A percentile compares a stretch with the other conserved stretches of the same genome.
Evolutionary conservation across 2,329 filamentous ascomycete species (phyloP).

Genomic region (Torrubiella hemipterigena): DNA sequence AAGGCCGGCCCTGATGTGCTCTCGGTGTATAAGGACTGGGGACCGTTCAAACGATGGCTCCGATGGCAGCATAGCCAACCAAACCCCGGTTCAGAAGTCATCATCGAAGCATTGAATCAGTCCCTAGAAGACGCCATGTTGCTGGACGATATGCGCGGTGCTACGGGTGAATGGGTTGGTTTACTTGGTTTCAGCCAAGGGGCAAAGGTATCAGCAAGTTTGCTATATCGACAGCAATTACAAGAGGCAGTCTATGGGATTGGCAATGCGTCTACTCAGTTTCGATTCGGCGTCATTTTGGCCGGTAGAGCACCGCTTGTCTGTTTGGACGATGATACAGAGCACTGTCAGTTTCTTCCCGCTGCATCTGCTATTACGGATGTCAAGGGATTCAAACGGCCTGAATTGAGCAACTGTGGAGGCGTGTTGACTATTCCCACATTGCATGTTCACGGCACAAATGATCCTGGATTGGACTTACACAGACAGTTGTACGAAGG

Average conservation of each 20-base stretch:
- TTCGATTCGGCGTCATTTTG: constrained; percentile 23
- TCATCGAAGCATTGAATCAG: constrained; percentile 22
- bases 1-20: constrained; percentile 48
- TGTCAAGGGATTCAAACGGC: constrained; percentile 8
- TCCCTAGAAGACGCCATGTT: constrained; percentile 29
- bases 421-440: constrained; percentile 19
- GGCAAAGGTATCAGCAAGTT: constrained; percentile 41
- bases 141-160: constrained; percentile 27
- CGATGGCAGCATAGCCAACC: constrained; percentile 45
- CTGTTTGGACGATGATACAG: constrained; percentile 15
- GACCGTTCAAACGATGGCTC: constrained; percentile 47
- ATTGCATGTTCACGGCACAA: constrained; percentile 31
- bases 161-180: constrained; percentile 39
- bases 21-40: constrained; percentile 47
- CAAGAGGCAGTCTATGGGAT: too few relatives aligned
- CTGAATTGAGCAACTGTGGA: too few relatives aligned
- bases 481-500: constrained; percentile 35
- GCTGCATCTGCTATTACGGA: constrained; percentile 14
- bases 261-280: constrained; percentile 13
- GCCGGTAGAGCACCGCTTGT: constrained; percentile 20
- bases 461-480: constrained; percentile 49
- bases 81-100: constrained; percentile 29
- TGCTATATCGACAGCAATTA: constrained; percentile 47
- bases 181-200: constrained; percentile 52
- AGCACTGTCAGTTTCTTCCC: constrained; percentile 11